Conservation (phyloP, 345 rosid genomes). For the Psidium friedrichsthalianum region DNA sequence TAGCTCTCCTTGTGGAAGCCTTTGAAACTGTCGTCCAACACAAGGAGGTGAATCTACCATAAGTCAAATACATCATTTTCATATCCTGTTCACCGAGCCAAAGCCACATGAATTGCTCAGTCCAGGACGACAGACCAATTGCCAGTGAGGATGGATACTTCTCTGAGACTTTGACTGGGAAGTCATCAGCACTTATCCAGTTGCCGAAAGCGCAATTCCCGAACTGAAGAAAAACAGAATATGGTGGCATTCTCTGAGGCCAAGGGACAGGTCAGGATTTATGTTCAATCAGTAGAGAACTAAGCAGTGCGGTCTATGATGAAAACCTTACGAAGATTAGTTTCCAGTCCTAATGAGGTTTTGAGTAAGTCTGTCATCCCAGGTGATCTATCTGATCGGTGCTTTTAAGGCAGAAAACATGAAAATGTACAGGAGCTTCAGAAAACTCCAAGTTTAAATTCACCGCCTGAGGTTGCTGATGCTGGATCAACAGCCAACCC, state of each 20-base stretch:
- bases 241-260: not conserved
- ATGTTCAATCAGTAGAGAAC: not conserved
- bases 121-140: conserved; percentile 8
- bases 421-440: not conserved
- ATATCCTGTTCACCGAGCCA: conserved; percentile 20
- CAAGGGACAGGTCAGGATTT: not conserved
- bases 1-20: conserved; percentile 80
- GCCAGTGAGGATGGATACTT: conserved; percentile 1
- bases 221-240: not conserved
- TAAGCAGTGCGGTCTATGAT: not conserved
- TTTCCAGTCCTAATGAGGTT: not conserved
- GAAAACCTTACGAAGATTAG: not conserved
- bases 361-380: not conserved
- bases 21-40: conserved; percentile 60
- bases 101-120: conserved; percentile 13
- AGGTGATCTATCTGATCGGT: not conserved
- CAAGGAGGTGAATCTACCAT: conserved; percentile 17
- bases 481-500: not conserved
- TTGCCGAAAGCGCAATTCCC: not conserved
- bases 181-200: not conserved
- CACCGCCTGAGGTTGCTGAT: not conserved
- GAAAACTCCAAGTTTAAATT: not conserved
- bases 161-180: conserved; percentile 1
- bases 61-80: conserved; percentile 11
- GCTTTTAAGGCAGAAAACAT: not conserved